These are phyloP conservation scores for Ambrosia artemisiifolia DNA, from an alignment of 129 eudicot genomes.

Conservation along the genomic window DNA sequence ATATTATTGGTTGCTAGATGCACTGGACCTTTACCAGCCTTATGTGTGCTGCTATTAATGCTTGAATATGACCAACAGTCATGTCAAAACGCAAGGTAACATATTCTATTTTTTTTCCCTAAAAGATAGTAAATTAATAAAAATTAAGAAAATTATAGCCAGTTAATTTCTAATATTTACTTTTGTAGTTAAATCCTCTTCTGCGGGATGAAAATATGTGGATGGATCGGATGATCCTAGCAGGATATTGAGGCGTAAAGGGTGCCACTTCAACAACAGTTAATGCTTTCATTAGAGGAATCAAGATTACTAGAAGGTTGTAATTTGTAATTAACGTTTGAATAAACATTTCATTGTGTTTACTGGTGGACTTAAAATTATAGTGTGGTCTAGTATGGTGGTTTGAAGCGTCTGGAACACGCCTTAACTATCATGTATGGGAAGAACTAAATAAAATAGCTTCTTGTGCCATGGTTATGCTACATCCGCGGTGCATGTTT, in stretches of 20 bases:
- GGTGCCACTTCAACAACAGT: conserved; percentile 84
- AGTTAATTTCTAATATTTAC: neutral
- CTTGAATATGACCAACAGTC: conserved; percentile 77
- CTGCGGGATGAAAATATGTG: conserved; percentile 83
- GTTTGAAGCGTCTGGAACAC: conserved; percentile 67
- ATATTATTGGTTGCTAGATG: conserved; percentile 88
- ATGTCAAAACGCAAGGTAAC: conserved; percentile 95
- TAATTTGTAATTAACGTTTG: neutral
- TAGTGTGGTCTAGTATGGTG: conserved; percentile 44
- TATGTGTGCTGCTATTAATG: conserved; percentile 91
- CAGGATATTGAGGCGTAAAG: conserved; percentile 83
- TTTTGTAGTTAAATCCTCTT: conserved; percentile 71
- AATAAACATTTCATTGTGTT: neutral
- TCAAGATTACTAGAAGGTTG: conserved; percentile 91
- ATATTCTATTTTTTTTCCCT: neutral
- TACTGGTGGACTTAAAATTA: neutral
- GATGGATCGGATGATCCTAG: conserved; percentile 95
- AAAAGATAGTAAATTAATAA: neutral
- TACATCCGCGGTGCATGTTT: conserved; percentile 52
- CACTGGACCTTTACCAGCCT: no score
- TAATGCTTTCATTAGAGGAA: conserved; percentile 81
- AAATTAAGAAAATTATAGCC: neutral
- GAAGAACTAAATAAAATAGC: conserved; percentile 87
- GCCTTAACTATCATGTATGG: conserved; percentile 76
- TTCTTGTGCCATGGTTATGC: conserved; percentile 79